phyloP scores from a whole-genome alignment of 179 eudicot species.

The Vitellaria paradoxa region DNA sequence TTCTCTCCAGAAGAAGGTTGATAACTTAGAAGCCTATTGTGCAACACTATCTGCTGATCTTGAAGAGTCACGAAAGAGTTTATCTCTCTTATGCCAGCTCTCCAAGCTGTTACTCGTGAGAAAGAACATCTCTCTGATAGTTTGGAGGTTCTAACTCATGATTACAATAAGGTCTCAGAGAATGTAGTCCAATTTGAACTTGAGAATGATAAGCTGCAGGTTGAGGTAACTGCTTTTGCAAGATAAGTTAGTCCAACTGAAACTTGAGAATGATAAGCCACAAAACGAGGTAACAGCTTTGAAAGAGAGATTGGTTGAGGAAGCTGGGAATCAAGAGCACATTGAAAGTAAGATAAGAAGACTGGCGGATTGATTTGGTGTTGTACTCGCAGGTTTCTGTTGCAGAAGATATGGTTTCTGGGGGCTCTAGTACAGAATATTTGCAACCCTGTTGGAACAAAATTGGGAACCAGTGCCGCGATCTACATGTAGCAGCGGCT shows the following conservation, averaged over 20 bases:
- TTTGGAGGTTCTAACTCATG: slow-evolving; percentile 48
- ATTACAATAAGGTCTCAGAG: slow-evolving; percentile 50
- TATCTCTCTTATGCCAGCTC: slow-evolving; percentile 47
- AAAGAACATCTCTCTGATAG: slow-evolving; percentile 55
- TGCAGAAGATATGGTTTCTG: slow-evolving; percentile 38
- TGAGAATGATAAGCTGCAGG: slow-evolving; percentile 45
- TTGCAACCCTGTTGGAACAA: slow-evolving; percentile 63
- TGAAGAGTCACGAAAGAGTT: slow-evolving; percentile 57
- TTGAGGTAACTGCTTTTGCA: slow-evolving; percentile 47
- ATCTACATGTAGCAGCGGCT: slow-evolving; percentile 44
- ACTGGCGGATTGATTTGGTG: slow-evolving; percentile 48
- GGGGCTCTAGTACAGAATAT: slow-evolving; percentile 32
- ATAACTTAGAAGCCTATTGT: slow-evolving; percentile 54
- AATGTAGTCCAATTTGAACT: slow-evolving; percentile 34
- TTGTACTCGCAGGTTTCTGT: slow-evolving; percentile 48
- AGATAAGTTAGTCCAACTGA: slow-evolving; percentile 16
- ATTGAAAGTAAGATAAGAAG: slow-evolving; percentile 56
- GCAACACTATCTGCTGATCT: slow-evolving; percentile 56
- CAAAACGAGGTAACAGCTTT: slow-evolving; percentile 43
- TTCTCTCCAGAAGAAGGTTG: slow-evolving; percentile 74
- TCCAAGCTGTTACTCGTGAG: slow-evolving; percentile 43
- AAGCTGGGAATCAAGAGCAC: slow-evolving; percentile 42
- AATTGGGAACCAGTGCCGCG: slow-evolving; percentile 46
- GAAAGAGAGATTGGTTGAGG: slow-evolving; percentile 43
- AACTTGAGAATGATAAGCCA: slow-evolving; percentile 43